Conservation (phyloP, 2,329 filamentous ascomycete genomes). For the Penicillium sclerotiorum region DNA sequence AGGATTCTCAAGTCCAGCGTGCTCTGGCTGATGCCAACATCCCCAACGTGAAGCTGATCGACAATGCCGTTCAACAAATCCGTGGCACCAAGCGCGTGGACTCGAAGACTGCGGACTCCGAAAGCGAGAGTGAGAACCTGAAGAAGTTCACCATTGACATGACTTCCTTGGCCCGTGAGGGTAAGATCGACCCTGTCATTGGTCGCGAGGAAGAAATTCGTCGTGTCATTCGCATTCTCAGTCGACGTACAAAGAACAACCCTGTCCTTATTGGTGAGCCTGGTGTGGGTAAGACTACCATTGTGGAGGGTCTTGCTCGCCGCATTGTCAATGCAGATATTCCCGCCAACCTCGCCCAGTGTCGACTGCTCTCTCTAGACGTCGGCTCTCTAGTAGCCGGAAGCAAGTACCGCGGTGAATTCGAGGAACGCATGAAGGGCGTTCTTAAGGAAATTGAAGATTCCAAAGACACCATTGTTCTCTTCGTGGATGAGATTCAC, state of each 20-base stretch:
- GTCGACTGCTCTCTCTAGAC: slow-evolving; percentile 91
- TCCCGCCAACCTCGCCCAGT: slow-evolving; percentile 89
- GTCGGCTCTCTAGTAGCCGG: slow-evolving; percentile 94
- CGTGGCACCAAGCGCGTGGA: slow-evolving; percentile 92
- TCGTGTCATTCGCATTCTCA: slow-evolving; percentile 87
- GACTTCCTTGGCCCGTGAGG: slow-evolving; percentile 93
- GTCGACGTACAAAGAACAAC: slow-evolving; percentile 96
- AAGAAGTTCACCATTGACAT: slow-evolving; percentile 99
- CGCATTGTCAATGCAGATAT: slow-evolving; percentile 97
- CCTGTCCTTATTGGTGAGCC: slow-evolving; percentile 97
- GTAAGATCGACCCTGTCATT: slow-evolving; percentile 97
- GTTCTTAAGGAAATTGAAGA: slow-evolving; percentile 96
- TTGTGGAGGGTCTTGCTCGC: slow-evolving; percentile 92
- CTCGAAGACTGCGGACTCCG: slow-evolving; percentile 89
- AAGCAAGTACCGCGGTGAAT: slow-evolving; percentile 98
- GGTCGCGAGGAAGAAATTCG: slow-evolving; percentile 95
- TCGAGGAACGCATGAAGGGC: slow-evolving; percentile 99
- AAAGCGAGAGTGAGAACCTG: slow-evolving; percentile 90
- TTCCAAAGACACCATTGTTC: slow-evolving; percentile 92
- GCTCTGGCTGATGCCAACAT: slow-evolving; percentile 84
- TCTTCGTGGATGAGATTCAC: slow-evolving; percentile 99
- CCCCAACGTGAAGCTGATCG: slow-evolving; percentile 85
- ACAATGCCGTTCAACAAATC: slow-evolving; percentile 87
- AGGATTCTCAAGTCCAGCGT: slow-evolving; percentile 73
- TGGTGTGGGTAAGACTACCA: slow-evolving; percentile 97